Evolutionary conservation across 768 basidiomycete species (phyloP), one percentile per base, ranked within the genome.

Genomic region (Mycena capillaripes): DNA sequence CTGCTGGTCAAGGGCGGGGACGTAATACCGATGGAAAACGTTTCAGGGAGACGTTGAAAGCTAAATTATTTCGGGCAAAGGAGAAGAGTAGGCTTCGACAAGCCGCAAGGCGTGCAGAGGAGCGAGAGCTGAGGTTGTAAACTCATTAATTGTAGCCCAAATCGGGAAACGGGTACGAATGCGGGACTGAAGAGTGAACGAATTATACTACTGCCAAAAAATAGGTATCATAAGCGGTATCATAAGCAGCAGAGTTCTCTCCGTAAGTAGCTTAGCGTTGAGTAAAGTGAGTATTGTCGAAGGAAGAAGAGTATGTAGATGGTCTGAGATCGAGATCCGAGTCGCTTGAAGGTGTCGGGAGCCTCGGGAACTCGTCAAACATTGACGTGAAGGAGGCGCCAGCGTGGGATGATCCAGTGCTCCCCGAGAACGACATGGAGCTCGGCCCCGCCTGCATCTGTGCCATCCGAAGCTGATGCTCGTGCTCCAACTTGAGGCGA

Each of bases 401-500:
- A 16, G 34, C 19, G 4, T 36, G 46, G 7, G 12, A 36, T 2
- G 62, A 40, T n/a, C n/a, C n/a, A 4, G 34, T 11, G 32, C 19
- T 12, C 10, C 52, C 21, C 9, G 42, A 46, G 17, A 66, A 57
- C 3, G 52, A 29, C 25, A 27, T 57, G 7, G 65, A 30, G 29
- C 40, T 44, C 36, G 55, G 40, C n/a, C 21, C 30, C n/a, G 6
- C 1, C 48, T 68, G 57, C 2, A 59, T 10, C 32, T 60, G 66
- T 3, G 57, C 66, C 57, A 68, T 59, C 17, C 55, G 69, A 6
- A 63, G 73, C 56, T 6, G 76, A 70, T 78, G 83, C 80, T 17
- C 73, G 72, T 71, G 75, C 76, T 46, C 81, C 83, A 25, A 82
- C 81, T 56, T 77, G 79, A 62, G 0, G 80, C 85, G 53, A 21